Evolutionary conservation across 2,329 filamentous ascomycete species (phyloP), one percentile per base, ranked within the genome.

Genomic region (Aphanoascus verrucosus): DNA sequence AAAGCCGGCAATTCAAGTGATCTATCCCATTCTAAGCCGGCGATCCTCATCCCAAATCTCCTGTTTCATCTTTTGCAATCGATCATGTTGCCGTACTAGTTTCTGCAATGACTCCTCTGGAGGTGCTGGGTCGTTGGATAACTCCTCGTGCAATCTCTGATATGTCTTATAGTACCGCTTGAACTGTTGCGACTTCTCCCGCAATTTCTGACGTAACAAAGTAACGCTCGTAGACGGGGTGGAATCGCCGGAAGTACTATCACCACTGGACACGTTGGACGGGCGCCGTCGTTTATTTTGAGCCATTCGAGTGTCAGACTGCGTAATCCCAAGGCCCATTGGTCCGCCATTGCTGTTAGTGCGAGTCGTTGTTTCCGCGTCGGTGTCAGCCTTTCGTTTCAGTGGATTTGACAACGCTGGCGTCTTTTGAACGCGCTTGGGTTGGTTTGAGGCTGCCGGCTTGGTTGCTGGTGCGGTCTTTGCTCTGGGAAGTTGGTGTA

Each of bases 111-210:
- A 77, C 19, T 72, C 67, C 47, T 69, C 71, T 7, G 76, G 72
- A 2, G 75, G 69, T 53, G 72, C 66, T 32, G 69, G 57, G 35
- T 67, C 65, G 5, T 63, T 60, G 17, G 66, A 64, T 56, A 76
- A 60, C 50, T 67, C 63, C 37, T 76, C 75, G 63, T 83, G 79
- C 60, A 82, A 64, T 60, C 73, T 66, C 59, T 74, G 73, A 60
- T 84, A 84, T 54, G 73, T 74, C 35, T 75, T 75, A 61, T 83
- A 83, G 57, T 76, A 76, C 51, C 69, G 69, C 61, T 81, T 79
- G 65, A 83, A 84, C 47, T 62, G 64, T 53, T 68, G 65, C 15
- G 71, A 68, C 51, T 71, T 73, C 37, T 69, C 66, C 41, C 63
- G 66, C 46, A 72, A 59, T 49, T 69, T 67, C 55, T 72, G 68